Percentiles rank a stretch among this genome's conserved stretches.
phyloP scores from a whole-genome alignment of 306 rosid genomes.

The Pyrus pyrifolia region DNA sequence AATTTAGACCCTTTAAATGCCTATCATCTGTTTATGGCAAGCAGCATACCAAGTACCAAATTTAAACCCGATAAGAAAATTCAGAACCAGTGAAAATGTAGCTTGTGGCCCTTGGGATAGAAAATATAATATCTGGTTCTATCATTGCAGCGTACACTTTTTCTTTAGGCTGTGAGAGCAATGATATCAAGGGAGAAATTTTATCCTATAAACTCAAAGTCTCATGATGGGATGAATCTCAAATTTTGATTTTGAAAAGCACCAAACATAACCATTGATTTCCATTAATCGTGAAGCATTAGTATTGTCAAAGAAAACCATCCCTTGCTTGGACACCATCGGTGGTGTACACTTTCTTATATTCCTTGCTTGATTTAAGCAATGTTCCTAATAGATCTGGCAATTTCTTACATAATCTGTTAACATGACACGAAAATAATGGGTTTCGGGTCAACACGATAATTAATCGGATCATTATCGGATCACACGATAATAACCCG shows the following conservation, averaged over 20 bases:
- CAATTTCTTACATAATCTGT: too few species aligned
- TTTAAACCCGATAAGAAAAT: not conserved
- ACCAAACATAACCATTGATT: not conserved
- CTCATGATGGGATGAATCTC: not conserved
- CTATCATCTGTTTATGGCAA: not conserved
- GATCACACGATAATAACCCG: too few species aligned
- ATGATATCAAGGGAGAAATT: not conserved
- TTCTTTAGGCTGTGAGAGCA: not conserved
- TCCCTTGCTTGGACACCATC: not conserved
- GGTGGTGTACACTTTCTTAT: too few species aligned
- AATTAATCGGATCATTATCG: too few species aligned
- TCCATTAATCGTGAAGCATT: not conserved
- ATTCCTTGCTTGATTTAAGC: not conserved
- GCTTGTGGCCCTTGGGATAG: not conserved
- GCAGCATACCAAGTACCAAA: not conserved
- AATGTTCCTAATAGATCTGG: not conserved
- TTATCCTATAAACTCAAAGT: not conserved
- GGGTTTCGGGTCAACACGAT: too few species aligned
- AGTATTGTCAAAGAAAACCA: not conserved
- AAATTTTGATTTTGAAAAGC: not conserved
- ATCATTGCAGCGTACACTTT: not conserved
- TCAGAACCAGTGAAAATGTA: not conserved
- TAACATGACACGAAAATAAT: too few species aligned
- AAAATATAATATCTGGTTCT: not conserved
- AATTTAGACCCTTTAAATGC: not conserved